Base-by-base conservation (phyloP, 768 basidiomycete species). In the Rhodotorula graminis region DNA sequence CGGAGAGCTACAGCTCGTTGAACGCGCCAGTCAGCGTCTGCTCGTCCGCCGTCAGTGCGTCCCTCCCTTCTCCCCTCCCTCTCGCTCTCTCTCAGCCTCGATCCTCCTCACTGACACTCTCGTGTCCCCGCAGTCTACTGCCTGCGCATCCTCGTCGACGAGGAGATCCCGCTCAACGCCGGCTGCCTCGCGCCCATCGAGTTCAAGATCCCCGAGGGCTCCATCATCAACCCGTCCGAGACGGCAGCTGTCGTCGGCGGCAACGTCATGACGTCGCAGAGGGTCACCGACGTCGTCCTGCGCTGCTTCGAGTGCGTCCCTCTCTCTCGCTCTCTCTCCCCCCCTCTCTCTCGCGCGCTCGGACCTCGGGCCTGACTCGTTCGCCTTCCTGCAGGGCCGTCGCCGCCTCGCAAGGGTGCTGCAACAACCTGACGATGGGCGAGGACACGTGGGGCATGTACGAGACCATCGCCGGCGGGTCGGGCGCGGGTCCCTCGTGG, bases 201-300 rank as follows among this genome's bases (percentile, higher is more conserved):
- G 2, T 33, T 97, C 74, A 87, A 84, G 73, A 89, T 95, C 50
- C 93, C 94, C 0, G 80, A 84, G n/a, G 88, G 87, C 67, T 90
- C 89, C 2, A 80, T 96, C 21, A 83, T 97, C 42, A 85, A 88
- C 11, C 94, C 93, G 0, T 90, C 90, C 21, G 86, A 87, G 57
- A 93, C 90, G 0, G 91, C 90, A 18, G 94, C 93, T 0, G 92
- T 95, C 11, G 94, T 92, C 74, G 93, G 90, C 44, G 93, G 93
- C 18, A 97, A 96, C 79, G 92, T 94, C 3, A 82, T 92, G 58
- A 93, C 92, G 8, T 90, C 89, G 11, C 93, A 95, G 79, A 85
- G 94, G n/a, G 91, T 95, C 58, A 91, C 94, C 5, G 94, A 97
- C 79, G 92, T 94, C 5, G 90, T 97, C 47, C 83, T 97, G 49